Evolutionary conservation across 2,329 filamentous ascomycete species (phyloP), one percentile per base, ranked within the genome.

Genomic region (Gyromitra esculenta): DNA sequence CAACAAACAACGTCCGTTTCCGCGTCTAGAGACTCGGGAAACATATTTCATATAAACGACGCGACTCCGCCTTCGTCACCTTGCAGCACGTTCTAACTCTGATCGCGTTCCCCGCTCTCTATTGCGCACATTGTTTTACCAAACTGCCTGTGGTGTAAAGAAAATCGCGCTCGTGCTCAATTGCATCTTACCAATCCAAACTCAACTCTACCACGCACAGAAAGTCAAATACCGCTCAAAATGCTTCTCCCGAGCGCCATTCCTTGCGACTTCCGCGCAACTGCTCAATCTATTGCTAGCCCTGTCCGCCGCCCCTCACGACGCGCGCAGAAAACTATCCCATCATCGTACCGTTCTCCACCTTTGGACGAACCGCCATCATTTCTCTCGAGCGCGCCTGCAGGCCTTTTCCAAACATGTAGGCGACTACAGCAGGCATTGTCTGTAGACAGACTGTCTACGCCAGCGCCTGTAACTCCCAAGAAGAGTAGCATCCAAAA

Each of bases 241-340:
- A 79, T 79, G 78, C 78, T 79, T 77, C 76, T 79, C n/a, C 78
- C 78, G 18, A 79, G 77, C 65, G 78, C 78, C 31, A 63, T 79
- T 54, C 78, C 77, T 57, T 79, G 78, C 66, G 78, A 79, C 41
- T 62, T 68, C 35, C 78, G 76, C 60, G 65, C 69, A 48, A 43
- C 76, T 37, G 35, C 77, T 15, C 70, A 72, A 52, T 69, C 64
- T 5, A 41, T 45, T 52, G 35, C 57, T 31, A 73, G 62, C 11
- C 77, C 68, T 71, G 54, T 78, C 15, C 75, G 69, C 35, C 64
- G 67, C 37, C 71, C 62, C 18, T 76, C 67, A 18, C 70, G 74
- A 75, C 78, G 60, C 65, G 70, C 70, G 18, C 73, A 70, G 48
- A 75, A 69, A 43, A 59, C 63, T 25, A 52, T 64, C 35, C 25